Evolutionary conservation across 371 early-diverging fungal species (phyloP), one percentile per base, ranked within the genome.

Genomic region (Circinella minor): DNA sequence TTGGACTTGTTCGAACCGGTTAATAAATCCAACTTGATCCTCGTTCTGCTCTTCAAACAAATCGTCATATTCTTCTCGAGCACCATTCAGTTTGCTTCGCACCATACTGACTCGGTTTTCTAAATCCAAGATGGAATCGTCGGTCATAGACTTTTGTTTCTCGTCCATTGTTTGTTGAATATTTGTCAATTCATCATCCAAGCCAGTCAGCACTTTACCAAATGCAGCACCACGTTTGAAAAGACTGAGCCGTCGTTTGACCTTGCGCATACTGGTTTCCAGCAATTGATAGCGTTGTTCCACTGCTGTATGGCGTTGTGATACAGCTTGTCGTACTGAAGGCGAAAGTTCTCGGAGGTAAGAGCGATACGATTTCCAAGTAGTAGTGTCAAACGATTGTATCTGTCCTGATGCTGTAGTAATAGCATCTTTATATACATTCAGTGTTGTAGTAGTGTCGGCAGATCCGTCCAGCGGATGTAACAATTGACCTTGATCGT

Each of bases 181-280:
- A n/a, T 62, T 61, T 27, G 81, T 78, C 10, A 86, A 68, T 20
- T 81, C 84, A 46, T 71, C 71, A 9, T 78, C 78, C 34, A 85
- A 77, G 6, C 60, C 61, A 3, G 74, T 72, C 9, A 81, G 73
- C 6, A 71, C 74, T 10, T 62, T 54, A 1, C 73, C 74, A 66
- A 86, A 81, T 15, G 75, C 67, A 36, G 82, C 72, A 0, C 81
- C 79, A 46, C 81, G 74, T 36, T 71, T 63, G 66, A 78, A 80
- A 48, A 80, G 68, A 11, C 60, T 62, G 54, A 71, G 71, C 14
- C 68, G 20, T 17, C 71, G 54, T 6, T 66, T 71, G 11, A 74
- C 72, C 38, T 71, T 49, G 27, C 71, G 67, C 34, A 78, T 36
- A 6, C 57, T 57, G 9, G 38, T 39, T 36, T 61, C 63, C 60